Percentiles rank a stretch among this genome's conserved stretches.
These are phyloP conservation scores for Penicillium silybi DNA, from an alignment of 495 filamentous ascomycete species.

Conservation along the genomic window DNA sequence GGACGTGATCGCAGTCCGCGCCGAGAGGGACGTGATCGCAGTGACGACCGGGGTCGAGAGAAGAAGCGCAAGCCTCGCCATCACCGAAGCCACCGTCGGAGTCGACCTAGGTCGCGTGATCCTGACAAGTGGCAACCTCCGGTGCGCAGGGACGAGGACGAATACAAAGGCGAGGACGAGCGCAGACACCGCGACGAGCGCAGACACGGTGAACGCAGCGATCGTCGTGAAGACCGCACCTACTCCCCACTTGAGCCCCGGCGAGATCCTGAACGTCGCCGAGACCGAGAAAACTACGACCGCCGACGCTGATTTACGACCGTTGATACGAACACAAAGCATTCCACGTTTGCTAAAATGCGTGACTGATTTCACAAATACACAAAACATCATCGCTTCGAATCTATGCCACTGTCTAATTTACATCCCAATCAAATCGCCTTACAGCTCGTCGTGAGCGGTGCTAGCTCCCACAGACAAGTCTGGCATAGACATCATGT, in stretches of 20 bases:
- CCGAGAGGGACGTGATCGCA: constrained; percentile 27
- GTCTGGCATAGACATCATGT: constrained; percentile 91
- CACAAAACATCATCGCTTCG: constrained; percentile 4
- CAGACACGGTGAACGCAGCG: constrained; percentile 22
- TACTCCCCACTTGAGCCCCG: constrained; percentile 29
- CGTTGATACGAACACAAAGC: not conserved
- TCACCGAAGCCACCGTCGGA: constrained; percentile 29
- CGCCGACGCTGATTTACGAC: constrained; percentile 19
- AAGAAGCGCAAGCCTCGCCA: constrained; percentile 33
- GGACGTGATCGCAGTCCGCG: constrained; percentile 27
- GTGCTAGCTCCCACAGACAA: constrained; percentile 24
- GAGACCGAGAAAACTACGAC: constrained; percentile 24
- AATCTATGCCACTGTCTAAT: constrained; percentile 18
- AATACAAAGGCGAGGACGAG: constrained; percentile 26
- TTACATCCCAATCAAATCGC: constrained; percentile 16
- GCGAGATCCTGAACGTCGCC: constrained; percentile 20
- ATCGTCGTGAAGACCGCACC: constrained; percentile 23
- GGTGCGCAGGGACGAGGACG: constrained; percentile 8
- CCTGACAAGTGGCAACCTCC: constrained; percentile 14
- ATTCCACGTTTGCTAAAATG: not conserved
- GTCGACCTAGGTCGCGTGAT: constrained; percentile 17
- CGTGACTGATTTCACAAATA: not conserved
- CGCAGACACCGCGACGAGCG: constrained; percentile 18
- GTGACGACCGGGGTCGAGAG: constrained; percentile 31
- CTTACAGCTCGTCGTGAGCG: constrained; percentile 42